Base-by-base conservation (phyloP, 208 protist genomes). In the Herpetomonas tarakana region DNA sequence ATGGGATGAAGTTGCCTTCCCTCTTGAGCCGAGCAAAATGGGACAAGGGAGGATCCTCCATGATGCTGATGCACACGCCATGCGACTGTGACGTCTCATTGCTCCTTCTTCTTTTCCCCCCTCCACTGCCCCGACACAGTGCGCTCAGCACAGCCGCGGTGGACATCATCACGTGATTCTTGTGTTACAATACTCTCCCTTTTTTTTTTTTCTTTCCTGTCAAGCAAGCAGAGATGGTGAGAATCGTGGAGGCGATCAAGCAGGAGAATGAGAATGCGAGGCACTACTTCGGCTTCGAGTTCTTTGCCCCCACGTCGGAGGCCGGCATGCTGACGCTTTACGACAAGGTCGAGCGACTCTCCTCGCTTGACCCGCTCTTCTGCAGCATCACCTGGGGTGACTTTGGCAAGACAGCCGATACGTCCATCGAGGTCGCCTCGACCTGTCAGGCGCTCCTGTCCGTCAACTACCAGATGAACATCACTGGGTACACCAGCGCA, bases 331-430 rank as follows among this genome's bases (percentile, higher is more conserved):
- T 78, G 25, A 95, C 93, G 19, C 63, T 97, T 26, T 94, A 91
- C 59, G 85, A 83, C 41, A 68, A 83, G 39, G 67, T 94, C 2
- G 83, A 96, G 61, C 77, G 93, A 19, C 88, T 98, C 73, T 74
- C 77, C 1, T 46, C 73, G 19, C 61, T 92, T 1, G 75, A 89
- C 52, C 93, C 94, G 18, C 59, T 91, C 9, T 98, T 95, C 55
- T 86, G 96, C 49, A 91, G 97, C 62, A 86, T 98, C 41, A 98
- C 96, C 29, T 98, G 96, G 92, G 91, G 83, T 24, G 89, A 90
- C 26, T 84, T 78, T 45, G 92, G 91, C 26, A 65, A 50, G 35
- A 97, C 92, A 14, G 63, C 74, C 1, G 81, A 90, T 16, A 76
- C 86, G 7, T 93, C 91, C 0, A 75, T 96, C 12, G 90, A 94